phyloP scores from a whole-genome alignment of 805 yeast species.

The Kazachstania taianensis region DNA sequence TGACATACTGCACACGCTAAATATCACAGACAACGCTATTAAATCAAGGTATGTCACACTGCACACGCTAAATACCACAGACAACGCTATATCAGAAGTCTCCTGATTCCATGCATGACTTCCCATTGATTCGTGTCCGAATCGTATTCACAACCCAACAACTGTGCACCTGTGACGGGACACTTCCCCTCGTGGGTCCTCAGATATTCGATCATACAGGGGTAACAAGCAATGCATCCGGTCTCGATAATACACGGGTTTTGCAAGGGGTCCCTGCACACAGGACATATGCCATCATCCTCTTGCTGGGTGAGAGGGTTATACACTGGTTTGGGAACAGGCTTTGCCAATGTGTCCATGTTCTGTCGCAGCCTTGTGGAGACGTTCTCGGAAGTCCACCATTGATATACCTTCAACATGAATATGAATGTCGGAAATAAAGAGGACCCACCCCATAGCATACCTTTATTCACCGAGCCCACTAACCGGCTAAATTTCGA shows the following conservation, averaged over 20 bases:
- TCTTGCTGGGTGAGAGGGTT: not conserved
- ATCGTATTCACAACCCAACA: conserved; percentile 63
- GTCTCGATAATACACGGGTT: conserved; percentile 88
- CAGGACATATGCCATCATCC: conserved; percentile 42
- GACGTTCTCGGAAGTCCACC: conserved; percentile 83
- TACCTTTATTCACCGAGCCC: conserved; percentile 8
- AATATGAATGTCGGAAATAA: conserved; percentile 76
- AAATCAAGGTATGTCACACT: not conserved
- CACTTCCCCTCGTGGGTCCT: conserved; percentile 48
- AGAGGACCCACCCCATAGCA: conserved; percentile 25
- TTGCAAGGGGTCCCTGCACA: conserved; percentile 53
- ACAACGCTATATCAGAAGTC: too few species aligned
- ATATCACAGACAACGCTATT: too few species aligned
- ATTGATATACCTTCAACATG: conserved; percentile 71
- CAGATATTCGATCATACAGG: conserved; percentile 65
- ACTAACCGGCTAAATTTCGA: conserved; percentile 12
- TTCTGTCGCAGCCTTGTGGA: conserved; percentile 42
- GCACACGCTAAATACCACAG: not conserved
- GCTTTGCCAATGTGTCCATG: conserved; percentile 36
- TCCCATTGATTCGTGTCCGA: conserved; percentile 53
- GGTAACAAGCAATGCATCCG: conserved; percentile 82
- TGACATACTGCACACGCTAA: too few species aligned
- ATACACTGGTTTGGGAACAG: conserved; percentile 25
- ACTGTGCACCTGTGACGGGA: conserved; percentile 66
- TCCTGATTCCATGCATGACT: conserved; percentile 65